Conservation (phyloP, 1,139 yeast genomes). For the Lodderomyces elongisporus region DNA sequence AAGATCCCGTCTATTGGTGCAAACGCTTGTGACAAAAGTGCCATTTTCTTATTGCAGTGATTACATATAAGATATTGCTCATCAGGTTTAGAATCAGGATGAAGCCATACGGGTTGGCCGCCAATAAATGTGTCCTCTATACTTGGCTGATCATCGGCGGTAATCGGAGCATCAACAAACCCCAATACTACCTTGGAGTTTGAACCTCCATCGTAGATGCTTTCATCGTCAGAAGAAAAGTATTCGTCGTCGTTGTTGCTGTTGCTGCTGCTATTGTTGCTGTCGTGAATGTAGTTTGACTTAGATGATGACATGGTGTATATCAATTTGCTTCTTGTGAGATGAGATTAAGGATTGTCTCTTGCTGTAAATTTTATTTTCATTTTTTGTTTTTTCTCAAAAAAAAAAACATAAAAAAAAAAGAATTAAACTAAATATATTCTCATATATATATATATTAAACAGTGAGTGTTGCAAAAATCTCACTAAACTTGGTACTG, state of each 20-base stretch:
- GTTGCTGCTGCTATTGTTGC: constrained; percentile 18
- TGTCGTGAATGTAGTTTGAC: neutral
- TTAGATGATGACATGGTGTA: too few relatives aligned
- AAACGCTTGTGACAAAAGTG: constrained; percentile 69
- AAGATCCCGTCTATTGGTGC: constrained; percentile 69
- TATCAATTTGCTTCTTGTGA: too few relatives aligned
- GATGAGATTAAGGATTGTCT: too few relatives aligned
- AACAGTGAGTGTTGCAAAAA: too few relatives aligned
- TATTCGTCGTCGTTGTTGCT: constrained; percentile 30
- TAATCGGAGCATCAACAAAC: constrained; percentile 52
- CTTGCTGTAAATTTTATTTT: too few relatives aligned
- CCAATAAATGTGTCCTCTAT: constrained; percentile 78
- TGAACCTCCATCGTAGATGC: constrained; percentile 3
- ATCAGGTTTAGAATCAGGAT: constrained; percentile 52
- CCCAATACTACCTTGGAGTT: constrained; percentile 49
- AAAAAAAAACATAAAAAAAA: too few relatives aligned
- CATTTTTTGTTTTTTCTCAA: too few relatives aligned
- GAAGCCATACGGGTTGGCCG: constrained; percentile 61
- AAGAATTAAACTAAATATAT: too few relatives aligned
- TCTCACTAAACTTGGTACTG: too few relatives aligned
- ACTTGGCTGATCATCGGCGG: constrained; percentile 43
- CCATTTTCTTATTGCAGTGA: constrained; percentile 57
- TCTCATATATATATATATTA: too few relatives aligned
- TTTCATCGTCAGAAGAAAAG: constrained; percentile 41
- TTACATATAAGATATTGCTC: constrained; percentile 53